Percentiles rank a stretch among this genome's conserved stretches.
Conservation (phyloP, 2,329 filamentous ascomycete genomes). For the Berkeleyomyces rouxiae region DNA sequence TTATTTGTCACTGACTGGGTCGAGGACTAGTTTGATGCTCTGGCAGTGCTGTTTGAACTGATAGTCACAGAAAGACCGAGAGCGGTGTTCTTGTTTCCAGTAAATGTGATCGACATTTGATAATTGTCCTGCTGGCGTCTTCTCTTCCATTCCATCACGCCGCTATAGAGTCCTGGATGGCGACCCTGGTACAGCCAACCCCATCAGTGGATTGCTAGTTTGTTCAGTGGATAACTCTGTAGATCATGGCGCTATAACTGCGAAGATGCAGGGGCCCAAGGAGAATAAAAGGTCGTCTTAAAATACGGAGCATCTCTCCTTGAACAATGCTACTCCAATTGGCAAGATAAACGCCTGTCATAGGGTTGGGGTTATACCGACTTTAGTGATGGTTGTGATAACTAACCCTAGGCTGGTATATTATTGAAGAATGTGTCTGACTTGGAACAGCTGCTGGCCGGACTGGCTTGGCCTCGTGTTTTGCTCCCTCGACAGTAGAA, state of each 20-base stretch:
- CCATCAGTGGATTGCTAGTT: background rate
- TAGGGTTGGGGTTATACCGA: background rate
- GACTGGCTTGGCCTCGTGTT: background rate
- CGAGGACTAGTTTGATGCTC: too few relatives aligned
- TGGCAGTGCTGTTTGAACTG: too few relatives aligned
- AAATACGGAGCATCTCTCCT: background rate
- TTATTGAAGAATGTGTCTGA: background rate
- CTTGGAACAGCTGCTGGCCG: background rate
- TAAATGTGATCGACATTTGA: background rate
- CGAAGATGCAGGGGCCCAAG: background rate
- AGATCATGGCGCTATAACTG: background rate
- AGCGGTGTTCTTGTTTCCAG: background rate
- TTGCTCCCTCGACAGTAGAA: background rate
- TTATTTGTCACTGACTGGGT: too few relatives aligned
- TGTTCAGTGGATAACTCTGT: background rate
- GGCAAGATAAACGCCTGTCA: background rate
- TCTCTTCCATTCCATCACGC: background rate
- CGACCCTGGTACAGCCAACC: background rate
- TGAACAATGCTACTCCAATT: background rate
- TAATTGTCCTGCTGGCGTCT: background rate
- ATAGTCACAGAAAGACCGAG: too few relatives aligned
- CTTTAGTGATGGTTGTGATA: background rate
- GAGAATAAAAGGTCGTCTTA: too few relatives aligned
- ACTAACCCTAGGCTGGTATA: background rate
- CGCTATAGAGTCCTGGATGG: background rate